Evolutionary conservation across 2,329 filamentous ascomycete genomes (phyloP), one percentile per base, ranked within the genome.

Genomic region (Trichoderma sp.): DNA sequence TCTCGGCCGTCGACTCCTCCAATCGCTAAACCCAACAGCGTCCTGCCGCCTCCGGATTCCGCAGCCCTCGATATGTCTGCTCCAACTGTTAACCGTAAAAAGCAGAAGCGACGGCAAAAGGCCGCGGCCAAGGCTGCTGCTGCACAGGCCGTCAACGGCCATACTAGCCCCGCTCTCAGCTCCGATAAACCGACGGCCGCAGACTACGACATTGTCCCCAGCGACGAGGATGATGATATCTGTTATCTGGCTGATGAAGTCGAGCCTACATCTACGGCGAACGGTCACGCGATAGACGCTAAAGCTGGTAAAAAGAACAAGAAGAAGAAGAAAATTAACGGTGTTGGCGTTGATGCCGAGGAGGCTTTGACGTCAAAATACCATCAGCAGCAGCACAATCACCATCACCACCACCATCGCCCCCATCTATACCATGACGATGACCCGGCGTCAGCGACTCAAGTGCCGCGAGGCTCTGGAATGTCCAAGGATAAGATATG

Each of bases 21-120:
- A 57, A 76, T 81, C 29, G 77, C 83, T 56, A 80, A 75, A 76
- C 78, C 73, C 76, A 79, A 73, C 72, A 72, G 74, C 77, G 69
- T 75, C 75, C 71, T 76, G 73, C 70, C 73, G 74, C 71, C 73
- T 72, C 52, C 73, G 74, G 77, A 70, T 71, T 71, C 69, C 68
- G 70, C 70, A 70, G 74, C 71, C 58, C 63, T 70, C 70, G 76
- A 80, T 71, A 71, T 71, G 60, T 74, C 80, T 58, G 81, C 83
- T 56, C 83, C 83, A 56, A 77, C 84, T 10, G 91, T 94, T 63
- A 97, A 97, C 81, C 89, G 92, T 77, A 97, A 97, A 85, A 98
- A 97, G 84, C 92, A 96, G 80, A 97, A 97, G 85, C 89, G 94
- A 74, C 88, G 94, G 73, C 91, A 92, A 77, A 97, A 97, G 81